Conservation (phyloP, 2,329 filamentous ascomycete genomes). For the Exophiala sp. region DNA sequence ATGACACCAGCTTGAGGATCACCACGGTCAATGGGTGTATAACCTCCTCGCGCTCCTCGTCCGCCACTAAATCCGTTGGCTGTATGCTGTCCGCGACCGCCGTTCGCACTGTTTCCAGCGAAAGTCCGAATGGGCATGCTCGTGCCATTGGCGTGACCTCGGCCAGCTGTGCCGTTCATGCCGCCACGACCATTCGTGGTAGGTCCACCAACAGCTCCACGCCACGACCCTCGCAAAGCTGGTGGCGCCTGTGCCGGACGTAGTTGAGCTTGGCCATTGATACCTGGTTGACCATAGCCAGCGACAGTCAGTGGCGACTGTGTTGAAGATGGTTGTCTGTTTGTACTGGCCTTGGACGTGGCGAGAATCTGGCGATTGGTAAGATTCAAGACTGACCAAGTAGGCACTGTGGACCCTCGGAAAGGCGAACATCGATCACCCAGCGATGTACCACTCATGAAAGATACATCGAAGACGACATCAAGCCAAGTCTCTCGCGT, state of each 20-base stretch:
- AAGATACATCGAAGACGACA: constrained; percentile 87
- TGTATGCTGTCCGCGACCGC: constrained; percentile 6
- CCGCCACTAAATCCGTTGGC: constrained; percentile 9
- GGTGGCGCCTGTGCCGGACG: constrained; percentile 54
- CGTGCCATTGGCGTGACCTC: constrained; percentile 12
- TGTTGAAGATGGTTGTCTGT: constrained; percentile 48
- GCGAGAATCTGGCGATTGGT: constrained; percentile 76
- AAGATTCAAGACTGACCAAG: constrained; percentile 84
- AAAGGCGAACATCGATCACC: constrained; percentile 88
- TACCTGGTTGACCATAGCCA: constrained; percentile 56
- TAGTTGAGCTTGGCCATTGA: constrained; percentile 60
- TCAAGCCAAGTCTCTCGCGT: constrained; percentile 79
- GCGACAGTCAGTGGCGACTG: constrained; percentile 52
- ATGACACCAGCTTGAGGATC: constrained; percentile 54
- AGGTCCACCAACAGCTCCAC: constrained; percentile 53
- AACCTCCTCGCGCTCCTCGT: constrained; percentile 34
- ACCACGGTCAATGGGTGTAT: constrained; percentile 44
- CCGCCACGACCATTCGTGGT: constrained; percentile 32
- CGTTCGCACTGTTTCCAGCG: constrained; percentile 14
- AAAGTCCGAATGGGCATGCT: constrained; percentile 23
- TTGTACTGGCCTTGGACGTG: constrained; percentile 40
- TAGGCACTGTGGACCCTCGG: constrained; percentile 85
- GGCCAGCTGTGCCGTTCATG: constrained; percentile 21
- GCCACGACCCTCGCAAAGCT: constrained; percentile 57
- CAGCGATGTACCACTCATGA: constrained; percentile 95